These are phyloP conservation scores for Fusarium siculi DNA, from an alignment of 2,329 filamentous ascomycete species.

Conservation along the genomic window DNA sequence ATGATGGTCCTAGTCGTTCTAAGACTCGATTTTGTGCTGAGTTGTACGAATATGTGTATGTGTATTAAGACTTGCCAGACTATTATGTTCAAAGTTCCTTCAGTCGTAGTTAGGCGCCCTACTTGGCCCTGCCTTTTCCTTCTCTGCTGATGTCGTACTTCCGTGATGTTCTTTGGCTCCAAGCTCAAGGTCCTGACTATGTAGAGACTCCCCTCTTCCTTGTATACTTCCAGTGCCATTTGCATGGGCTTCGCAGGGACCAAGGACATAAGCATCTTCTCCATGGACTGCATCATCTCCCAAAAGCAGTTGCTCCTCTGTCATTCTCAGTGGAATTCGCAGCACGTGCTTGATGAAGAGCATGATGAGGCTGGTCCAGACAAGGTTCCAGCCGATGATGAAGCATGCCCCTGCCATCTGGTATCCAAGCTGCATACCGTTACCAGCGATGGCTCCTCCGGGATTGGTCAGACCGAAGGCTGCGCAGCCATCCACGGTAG, in stretches of 20 bases:
- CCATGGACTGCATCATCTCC: neutral
- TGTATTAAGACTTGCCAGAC: neutral
- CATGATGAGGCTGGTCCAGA: neutral
- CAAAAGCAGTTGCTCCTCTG: neutral
- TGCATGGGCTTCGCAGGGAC: neutral
- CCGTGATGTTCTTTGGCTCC: neutral
- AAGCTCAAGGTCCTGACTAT: neutral
- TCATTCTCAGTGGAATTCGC: neutral
- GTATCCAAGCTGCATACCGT: neutral
- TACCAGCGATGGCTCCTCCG: neutral
- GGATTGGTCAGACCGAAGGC: neutral
- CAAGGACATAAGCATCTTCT: neutral
- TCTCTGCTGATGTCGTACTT: neutral
- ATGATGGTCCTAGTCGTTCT: neutral
- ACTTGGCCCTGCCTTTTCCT: neutral
- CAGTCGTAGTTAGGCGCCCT: neutral
- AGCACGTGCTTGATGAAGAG: neutral
- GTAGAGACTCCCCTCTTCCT: neutral
- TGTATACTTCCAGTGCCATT: neutral
- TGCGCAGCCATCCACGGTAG: neutral
- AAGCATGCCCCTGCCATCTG: neutral
- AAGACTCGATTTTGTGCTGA: fast-evolving
- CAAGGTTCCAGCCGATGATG: neutral
- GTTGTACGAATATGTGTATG: neutral
- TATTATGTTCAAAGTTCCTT: neutral